Conservation (phyloP, 106 monocot genomes). For the Dendrobium chrysotoxum region DNA sequence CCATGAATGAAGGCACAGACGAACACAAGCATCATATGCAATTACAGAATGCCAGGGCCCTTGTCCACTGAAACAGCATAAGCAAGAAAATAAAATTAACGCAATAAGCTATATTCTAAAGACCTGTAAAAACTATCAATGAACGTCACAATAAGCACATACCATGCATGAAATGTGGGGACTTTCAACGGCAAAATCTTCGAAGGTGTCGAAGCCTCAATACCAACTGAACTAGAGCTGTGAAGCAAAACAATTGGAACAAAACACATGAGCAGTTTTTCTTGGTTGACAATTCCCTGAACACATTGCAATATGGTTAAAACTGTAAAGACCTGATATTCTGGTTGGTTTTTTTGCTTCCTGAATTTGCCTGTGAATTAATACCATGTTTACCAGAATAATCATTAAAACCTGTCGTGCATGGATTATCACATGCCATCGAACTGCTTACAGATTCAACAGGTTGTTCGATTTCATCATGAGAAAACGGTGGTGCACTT, state of each 20-base stretch:
- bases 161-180: slow-evolving; percentile 93
- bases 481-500: slow-evolving; percentile 86
- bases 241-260: slow-evolving; percentile 7
- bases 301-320: neutral
- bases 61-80: slow-evolving; percentile 46
- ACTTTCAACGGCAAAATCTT: slow-evolving; percentile 51
- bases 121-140: neutral
- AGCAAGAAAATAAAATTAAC: neutral
- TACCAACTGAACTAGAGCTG: slow-evolving; percentile 32
- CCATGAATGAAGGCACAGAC: slow-evolving; percentile 96
- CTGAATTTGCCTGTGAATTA: slow-evolving; percentile 17
- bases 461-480: slow-evolving; percentile 32
- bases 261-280: neutral
- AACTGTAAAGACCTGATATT: slow-evolving; percentile 30
- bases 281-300: neutral
- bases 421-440: slow-evolving; percentile 12
- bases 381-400: slow-evolving; percentile 22
- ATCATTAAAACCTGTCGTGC: slow-evolving; percentile 22
- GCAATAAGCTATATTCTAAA: neutral
- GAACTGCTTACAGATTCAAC: slow-evolving; percentile 20
- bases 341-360: slow-evolving; percentile 24
- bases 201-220: slow-evolving; percentile 34
- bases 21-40: slow-evolving; percentile 96
- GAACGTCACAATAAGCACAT: neutral
- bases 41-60: slow-evolving; percentile 94